phyloP scores from a whole-genome alignment of 176 grass and related monocot species.

The Triticum aestivum region IWGSC_CS_RefSeq_v2.1 NC_057797.1:19014450-19014949 shows the following conservation, averaged over 20 bases:
- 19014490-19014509: neutral
- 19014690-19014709: neutral
- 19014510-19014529: neutral
- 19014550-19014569: neutral
- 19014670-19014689: neutral
- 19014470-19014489: neutral
- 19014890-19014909: neutral
- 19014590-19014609: neutral
- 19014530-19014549: constrained; percentile 1
- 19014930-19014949: neutral
- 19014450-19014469: neutral
- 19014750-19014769: neutral
- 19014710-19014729: neutral
- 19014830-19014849: constrained; percentile 2
- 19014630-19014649: neutral
- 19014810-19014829: neutral
- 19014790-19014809: neutral
- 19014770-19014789: neutral
- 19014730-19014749: neutral
- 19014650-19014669: constrained; percentile 3
- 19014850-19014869: neutral
- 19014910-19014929: neutral
- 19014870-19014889: neutral
- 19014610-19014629: neutral
- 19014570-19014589: neutral